These are phyloP conservation scores for Podospora pseudocomata DNA, from an alignment of 495 filamentous ascomycete species.

Conservation along the genomic window DNA sequence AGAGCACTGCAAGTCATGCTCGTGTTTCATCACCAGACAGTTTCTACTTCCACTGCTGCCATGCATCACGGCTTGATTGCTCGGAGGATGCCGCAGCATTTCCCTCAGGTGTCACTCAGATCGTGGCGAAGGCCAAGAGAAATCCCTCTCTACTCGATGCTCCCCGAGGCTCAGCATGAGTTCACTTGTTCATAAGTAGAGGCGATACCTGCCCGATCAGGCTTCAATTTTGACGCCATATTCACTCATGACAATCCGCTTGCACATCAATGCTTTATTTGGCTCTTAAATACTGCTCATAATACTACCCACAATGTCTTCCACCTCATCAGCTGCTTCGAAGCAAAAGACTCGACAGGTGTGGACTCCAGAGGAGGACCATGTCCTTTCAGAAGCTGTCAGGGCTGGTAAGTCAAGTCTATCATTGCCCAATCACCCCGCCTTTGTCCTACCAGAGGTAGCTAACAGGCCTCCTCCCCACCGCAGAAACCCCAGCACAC, in stretches of 20 bases:
- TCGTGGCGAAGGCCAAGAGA: constrained; percentile 3
- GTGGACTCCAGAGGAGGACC: constrained; percentile 33
- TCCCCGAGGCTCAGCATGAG: background rate
- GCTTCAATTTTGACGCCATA: background rate
- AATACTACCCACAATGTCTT: background rate
- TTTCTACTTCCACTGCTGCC: background rate
- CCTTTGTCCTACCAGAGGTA: background rate
- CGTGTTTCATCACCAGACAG: constrained; percentile 1
- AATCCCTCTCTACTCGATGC: constrained; percentile 10
- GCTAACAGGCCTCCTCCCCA: background rate
- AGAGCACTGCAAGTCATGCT: constrained; percentile 4
- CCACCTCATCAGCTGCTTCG: background rate
- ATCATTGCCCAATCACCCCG: background rate
- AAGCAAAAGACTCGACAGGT: constrained; percentile 23
- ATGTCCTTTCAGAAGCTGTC: constrained; percentile 23
- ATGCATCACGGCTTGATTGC: constrained; percentile 1
- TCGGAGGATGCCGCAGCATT: constrained; percentile 2
- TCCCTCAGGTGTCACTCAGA: constrained; percentile 2
- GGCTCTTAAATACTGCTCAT: background rate
- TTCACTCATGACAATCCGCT: background rate
- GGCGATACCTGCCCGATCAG: constrained; percentile 8
- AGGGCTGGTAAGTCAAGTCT: constrained; percentile 15
- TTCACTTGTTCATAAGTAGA: constrained; percentile 3
- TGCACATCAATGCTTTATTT: background rate
- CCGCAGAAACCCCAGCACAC: constrained; percentile 22